Evolutionary conservation across 768 basidiomycete genomes (phyloP), one percentile per base, ranked within the genome.

Genomic region (Tricholoma bakamatsutake): DNA sequence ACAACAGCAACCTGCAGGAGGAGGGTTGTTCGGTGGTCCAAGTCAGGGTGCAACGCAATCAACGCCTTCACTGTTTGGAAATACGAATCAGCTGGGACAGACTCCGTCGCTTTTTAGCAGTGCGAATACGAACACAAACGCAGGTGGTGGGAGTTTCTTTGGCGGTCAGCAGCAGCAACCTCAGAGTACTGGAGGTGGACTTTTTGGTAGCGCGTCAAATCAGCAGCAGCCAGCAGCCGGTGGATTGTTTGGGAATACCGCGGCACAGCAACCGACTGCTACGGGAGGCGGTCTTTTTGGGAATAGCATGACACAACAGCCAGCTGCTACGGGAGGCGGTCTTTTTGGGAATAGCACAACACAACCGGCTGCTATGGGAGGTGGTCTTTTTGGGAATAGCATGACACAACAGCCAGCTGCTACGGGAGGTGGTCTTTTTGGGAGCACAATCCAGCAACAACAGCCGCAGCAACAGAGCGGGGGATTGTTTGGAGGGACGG

Each of bases 401-500:
- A 59, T n/a, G n/a, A 51, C 53, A 2, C 49, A 58, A 35, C 71
- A 57, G 53, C 61, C 52, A 33, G 54, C 54, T 42, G 46, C 59
- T 27, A 52, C 61, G 17, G 53, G 64, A 7, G 58, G 61, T 3
- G 60, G 68, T 13, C 54, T 75, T 35, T 76, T 77, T 39, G 72
- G 69, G 7, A 61, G 54, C 52, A 62, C 61, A 33, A 61, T 55
- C 15, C 54, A 60, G 27, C 50, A 59, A 31, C 57, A 59, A 52
- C 56, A 57, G 30, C 49, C 50, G 18, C 60, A 62, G 45, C 65
- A 56, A 39, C 64, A 58, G 50, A 59, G 61, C 11, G 63, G 63
- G 18, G 56, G 67, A n/a, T 43, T 73, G 33, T 77, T 77, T 53
- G 69, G 71, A n/a, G 51, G 52, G 40, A 17, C 61, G 8, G 49